phyloP scores from a whole-genome alignment of 495 filamentous ascomycete genomes.

The Friedmanniomyces simplex region DNA sequence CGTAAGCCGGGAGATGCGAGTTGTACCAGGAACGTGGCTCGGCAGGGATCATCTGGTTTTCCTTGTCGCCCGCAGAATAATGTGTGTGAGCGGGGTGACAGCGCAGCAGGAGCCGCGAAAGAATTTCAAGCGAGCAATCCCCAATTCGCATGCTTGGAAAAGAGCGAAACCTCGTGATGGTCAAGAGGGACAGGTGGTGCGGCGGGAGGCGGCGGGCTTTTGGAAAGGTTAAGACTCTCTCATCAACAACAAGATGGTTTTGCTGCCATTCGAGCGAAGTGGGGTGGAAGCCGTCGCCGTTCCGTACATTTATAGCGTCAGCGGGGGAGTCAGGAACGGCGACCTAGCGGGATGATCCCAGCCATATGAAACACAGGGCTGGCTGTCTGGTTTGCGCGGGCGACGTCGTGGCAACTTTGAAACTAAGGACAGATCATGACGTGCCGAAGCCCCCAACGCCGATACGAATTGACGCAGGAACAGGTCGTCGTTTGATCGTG shows the following conservation, averaged over 20 bases:
- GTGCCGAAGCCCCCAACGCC: background rate
- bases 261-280: background rate
- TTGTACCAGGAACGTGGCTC: background rate
- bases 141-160: background rate
- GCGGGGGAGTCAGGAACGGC: background rate
- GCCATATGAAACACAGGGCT: background rate
- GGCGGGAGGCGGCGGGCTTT: no score
- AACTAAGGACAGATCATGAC: background rate
- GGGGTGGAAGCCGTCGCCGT: background rate
- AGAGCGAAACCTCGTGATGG: no score
- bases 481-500: background rate
- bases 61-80: no score
- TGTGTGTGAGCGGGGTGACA: no score
- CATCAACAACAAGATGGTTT: background rate
- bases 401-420: background rate
- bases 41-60: background rate
- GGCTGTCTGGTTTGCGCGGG: background rate
- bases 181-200: no score
- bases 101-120: no score
- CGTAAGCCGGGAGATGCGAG: background rate
- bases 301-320: background rate
- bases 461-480: background rate
- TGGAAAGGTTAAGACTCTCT: background rate
- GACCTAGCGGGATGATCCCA: background rate
- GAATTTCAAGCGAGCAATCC: no score